phyloP scores from a whole-genome alignment of 345 rosid species.

The Firmiana major region DNA sequence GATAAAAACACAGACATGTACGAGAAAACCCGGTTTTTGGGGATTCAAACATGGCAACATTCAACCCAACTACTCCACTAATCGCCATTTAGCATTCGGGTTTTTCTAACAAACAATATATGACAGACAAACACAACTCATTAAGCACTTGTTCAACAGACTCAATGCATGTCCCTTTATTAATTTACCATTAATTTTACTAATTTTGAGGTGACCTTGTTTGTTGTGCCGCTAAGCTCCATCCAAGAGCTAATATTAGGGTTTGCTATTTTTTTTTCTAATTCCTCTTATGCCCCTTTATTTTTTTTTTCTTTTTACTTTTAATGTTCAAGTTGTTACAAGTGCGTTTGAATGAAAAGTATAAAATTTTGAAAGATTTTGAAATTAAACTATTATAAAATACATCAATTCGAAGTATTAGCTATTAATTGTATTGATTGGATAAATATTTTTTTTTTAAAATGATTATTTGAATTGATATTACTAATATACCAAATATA shows the following conservation, averaged over 20 bases:
- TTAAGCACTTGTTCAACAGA: slow-evolving; percentile 30
- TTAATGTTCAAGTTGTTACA: too few species aligned
- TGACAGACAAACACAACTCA: slow-evolving; percentile 52
- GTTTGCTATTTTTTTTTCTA: not conserved
- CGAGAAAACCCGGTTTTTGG: slow-evolving; percentile 42
- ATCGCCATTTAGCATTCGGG: slow-evolving; percentile 5
- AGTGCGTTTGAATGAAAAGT: too few species aligned
- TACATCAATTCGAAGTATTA: too few species aligned
- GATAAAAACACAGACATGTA: slow-evolving; percentile 23
- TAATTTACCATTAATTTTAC: slow-evolving; percentile 18
- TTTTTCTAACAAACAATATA: slow-evolving; percentile 3
- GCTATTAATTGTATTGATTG: too few species aligned
- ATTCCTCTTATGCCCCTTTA: too few species aligned
- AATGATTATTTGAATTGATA: too few species aligned
- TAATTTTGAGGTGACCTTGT: slow-evolving; percentile 32
- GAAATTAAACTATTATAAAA: too few species aligned
- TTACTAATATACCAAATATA: too few species aligned
- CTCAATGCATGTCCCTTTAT: not conserved
- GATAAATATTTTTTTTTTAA: too few species aligned
- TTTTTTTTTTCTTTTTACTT: too few species aligned
- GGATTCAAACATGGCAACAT: slow-evolving; percentile 59
- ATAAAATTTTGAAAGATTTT: too few species aligned
- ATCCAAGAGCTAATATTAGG: slow-evolving; percentile 8
- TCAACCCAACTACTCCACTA: slow-evolving; percentile 59
- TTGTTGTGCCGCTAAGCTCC: slow-evolving; percentile 21